Evolutionary conservation across 208 protist species (phyloP).

Genomic region (Plasmodiophora brassicae): DNA sequence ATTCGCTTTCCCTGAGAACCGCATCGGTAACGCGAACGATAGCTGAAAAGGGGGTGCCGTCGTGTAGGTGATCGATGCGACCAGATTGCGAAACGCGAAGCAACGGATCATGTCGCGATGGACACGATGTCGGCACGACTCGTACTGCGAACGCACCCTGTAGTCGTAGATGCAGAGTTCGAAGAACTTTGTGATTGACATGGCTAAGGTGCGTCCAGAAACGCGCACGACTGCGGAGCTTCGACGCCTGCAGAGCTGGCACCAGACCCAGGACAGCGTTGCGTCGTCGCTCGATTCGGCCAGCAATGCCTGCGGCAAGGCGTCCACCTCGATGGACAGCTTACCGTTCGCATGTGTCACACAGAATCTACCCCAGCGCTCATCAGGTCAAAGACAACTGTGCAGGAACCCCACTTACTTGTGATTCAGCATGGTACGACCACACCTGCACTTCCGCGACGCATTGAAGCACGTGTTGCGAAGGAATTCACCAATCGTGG

Average conservation of each 20-base stretch:
- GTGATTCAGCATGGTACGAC: neutral
- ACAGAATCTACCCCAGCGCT: neutral
- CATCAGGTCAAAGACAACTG: no score
- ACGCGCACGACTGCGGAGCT: neutral
- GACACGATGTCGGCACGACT: neutral
- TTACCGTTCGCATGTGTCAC: conserved; percentile 6
- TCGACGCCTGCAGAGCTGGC: neutral
- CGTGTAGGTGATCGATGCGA: neutral
- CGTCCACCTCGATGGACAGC: conserved; percentile 1
- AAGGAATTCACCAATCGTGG: neutral
- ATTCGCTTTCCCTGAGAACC: neutral
- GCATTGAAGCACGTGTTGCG: neutral
- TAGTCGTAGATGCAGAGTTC: conserved; percentile 26
- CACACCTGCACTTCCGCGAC: neutral
- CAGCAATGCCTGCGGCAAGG: neutral
- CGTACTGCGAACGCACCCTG: neutral
- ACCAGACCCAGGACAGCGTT: neutral
- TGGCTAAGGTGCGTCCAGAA: neutral
- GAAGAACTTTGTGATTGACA: conserved; percentile 19
- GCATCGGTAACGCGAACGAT: neutral
- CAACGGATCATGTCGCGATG: conserved; percentile 31
- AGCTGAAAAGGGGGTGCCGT: neutral
- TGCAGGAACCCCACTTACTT: neutral
- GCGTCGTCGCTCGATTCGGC: neutral
- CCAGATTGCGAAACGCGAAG: neutral